These are phyloP conservation scores for Trichoderma endophyticum DNA, from an alignment of 2,329 filamentous ascomycete species.

Conservation along the genomic window DNA sequence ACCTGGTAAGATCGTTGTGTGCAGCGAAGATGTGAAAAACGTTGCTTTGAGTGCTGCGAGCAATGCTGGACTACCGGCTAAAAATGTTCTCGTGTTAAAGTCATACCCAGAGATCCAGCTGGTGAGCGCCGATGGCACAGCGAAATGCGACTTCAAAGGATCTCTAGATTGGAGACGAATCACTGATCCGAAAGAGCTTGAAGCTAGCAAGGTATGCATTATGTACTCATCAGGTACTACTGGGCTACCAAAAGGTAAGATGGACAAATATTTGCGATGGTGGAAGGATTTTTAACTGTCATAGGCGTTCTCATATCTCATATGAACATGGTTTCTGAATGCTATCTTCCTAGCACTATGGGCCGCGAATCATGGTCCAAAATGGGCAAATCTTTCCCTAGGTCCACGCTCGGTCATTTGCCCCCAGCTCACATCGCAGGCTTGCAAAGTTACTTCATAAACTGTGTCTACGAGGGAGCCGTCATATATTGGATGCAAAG, in stretches of 20 bases:
- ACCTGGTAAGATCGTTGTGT: conserved; percentile 39
- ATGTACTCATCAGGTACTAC: conserved; percentile 50
- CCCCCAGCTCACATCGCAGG: conserved; percentile 48
- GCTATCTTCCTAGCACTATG: conserved; percentile 31
- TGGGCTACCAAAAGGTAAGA: conserved; percentile 43
- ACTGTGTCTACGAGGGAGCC: conserved; percentile 41
- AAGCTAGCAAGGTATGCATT: conserved; percentile 40
- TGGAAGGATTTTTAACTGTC: background rate
- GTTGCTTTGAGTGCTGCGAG: conserved; percentile 48
- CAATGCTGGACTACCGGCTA: conserved; percentile 41
- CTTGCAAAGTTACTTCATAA: conserved; percentile 43
- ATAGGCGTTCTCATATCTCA: conserved; percentile 44
- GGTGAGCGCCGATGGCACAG: conserved; percentile 26
- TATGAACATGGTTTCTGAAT: conserved; percentile 41
- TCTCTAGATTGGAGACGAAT: conserved; percentile 52
- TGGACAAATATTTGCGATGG: background rate
- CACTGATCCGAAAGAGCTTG: conserved; percentile 46
- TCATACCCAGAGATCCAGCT: conserved; percentile 33
- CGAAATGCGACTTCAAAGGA: conserved; percentile 30
- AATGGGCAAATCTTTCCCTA: conserved; percentile 29
- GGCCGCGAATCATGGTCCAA: conserved; percentile 30
- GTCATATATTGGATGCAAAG: conserved; percentile 60
- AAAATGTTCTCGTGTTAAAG: conserved; percentile 50
- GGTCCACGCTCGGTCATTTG: conserved; percentile 41
- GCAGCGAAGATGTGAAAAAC: conserved; percentile 46